Evolutionary conservation across 208 protist genomes (phyloP).

Genomic region (Leishmania aethiopica): DNA sequence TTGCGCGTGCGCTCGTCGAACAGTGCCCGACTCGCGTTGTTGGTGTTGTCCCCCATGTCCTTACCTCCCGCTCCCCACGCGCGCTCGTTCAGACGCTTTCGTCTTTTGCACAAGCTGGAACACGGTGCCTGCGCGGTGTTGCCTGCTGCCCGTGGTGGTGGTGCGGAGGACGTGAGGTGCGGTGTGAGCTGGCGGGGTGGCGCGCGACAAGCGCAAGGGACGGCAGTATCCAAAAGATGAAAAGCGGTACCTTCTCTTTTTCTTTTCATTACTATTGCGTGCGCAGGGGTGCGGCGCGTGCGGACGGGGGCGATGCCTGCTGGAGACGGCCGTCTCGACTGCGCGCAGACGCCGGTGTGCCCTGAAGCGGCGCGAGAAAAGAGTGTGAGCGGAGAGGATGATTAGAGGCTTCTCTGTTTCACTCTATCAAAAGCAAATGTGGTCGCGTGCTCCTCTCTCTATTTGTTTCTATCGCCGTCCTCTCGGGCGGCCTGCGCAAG

Average conservation of each 20-base stretch:
- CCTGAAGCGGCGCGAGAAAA: neutral
- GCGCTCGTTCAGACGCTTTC: neutral
- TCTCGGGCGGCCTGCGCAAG: neutral
- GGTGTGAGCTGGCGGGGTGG: neutral
- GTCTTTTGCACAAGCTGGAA: neutral
- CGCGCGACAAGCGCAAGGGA: neutral
- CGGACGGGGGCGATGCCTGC: neutral
- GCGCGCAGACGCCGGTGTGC: neutral
- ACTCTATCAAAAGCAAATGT: neutral
- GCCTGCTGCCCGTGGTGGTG: neutral
- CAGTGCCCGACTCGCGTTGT: neutral
- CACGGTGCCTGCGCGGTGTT: too few relatives aligned
- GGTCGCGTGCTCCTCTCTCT: neutral
- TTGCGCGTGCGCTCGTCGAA: neutral
- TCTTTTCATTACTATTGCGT: neutral
- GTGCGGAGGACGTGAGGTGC: neutral
- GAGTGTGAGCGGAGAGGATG: slow-evolving; percentile 2
- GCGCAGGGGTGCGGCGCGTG: slow-evolving; percentile 2
- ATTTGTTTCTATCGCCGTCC: neutral
- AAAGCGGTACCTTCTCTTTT: neutral
- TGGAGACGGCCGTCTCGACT: neutral
- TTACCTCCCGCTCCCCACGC: neutral
- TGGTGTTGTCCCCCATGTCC: neutral
- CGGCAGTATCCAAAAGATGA: neutral
- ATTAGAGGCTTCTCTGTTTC: neutral